Conservation (phyloP, 345 rosid genomes). For the Cardamine resedifolia region DNA sequence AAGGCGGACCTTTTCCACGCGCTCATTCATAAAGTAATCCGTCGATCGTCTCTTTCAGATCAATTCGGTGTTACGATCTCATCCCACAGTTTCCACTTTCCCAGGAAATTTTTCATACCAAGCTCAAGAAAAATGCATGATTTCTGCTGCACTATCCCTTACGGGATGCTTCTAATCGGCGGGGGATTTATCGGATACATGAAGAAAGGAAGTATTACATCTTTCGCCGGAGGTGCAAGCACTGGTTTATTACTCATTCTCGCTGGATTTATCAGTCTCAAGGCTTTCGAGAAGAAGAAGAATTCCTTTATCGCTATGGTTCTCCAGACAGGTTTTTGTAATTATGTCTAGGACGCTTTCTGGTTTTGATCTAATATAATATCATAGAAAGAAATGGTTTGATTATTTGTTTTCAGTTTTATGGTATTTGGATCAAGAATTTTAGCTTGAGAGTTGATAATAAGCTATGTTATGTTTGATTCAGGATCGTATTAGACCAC, state of each 20-base stretch:
- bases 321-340: conserved; percentile 67
- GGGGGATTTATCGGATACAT: conserved; percentile 83
- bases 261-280: conserved; percentile 84
- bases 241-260: conserved; percentile 72
- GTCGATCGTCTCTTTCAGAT: conserved; percentile 15
- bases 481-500: conserved; percentile 5
- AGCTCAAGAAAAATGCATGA: conserved; percentile 62
- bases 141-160: conserved; percentile 97
- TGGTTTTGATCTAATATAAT: not conserved
- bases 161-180: conserved; percentile 71
- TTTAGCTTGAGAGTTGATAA: conserved; percentile 9
- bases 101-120: conserved; percentile 5
- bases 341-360: not conserved
- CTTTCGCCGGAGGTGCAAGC: conserved; percentile 83
- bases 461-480: not conserved
- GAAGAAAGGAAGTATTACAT: conserved; percentile 75
- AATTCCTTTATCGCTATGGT: conserved; percentile 61
- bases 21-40: conserved; percentile 10
- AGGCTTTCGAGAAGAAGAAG: conserved; percentile 72
- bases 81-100: conserved; percentile 17
- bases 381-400: not conserved
- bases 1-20: conserved; percentile 40
- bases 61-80: not conserved
- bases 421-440: not conserved
- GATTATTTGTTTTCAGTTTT: not conserved